Conservation (phyloP, 768 basidiomycete genomes). For the Termitomyces sp. region DNA sequence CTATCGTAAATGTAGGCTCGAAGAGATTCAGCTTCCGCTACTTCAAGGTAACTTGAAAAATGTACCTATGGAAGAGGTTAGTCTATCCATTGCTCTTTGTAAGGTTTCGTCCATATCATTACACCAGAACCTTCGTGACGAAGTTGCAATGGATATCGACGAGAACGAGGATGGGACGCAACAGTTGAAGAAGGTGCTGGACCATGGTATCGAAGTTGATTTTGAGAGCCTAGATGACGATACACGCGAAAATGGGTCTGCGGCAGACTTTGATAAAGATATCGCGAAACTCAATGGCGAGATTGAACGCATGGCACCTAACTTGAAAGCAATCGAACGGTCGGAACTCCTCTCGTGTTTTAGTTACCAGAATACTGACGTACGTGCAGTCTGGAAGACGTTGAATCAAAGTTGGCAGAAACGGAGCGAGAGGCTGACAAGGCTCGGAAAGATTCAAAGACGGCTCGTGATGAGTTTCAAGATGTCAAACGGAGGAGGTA, state of each 20-base stretch:
- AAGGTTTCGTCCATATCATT: constrained; percentile 3
- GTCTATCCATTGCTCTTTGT: constrained; percentile 6
- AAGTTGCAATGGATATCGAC: constrained; percentile 90
- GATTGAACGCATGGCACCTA: constrained; percentile 92
- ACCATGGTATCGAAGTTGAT: constrained; percentile 89
- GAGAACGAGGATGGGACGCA: constrained; percentile 83
- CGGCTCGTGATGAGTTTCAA: constrained; percentile 88
- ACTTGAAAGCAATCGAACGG: constrained; percentile 94
- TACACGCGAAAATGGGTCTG: constrained; percentile 63
- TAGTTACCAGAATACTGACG: not conserved
- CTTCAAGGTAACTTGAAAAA: constrained; percentile 70
- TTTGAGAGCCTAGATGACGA: constrained; percentile 72
- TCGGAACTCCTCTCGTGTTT: constrained; percentile 25
- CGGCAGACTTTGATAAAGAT: constrained; percentile 68
- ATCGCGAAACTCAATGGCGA: constrained; percentile 69
- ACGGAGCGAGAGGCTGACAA: constrained; percentile 93
- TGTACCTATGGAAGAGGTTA: constrained; percentile 93
- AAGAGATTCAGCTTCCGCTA: constrained; percentile 85
- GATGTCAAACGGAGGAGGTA: constrained; percentile 81
- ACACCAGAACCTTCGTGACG: constrained; percentile 71
- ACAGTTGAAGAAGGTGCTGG: constrained; percentile 60
- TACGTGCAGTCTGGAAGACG: constrained; percentile 68
- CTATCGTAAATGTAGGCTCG: constrained; percentile 90
- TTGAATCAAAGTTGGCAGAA: constrained; percentile 77
- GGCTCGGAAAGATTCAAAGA: constrained; percentile 84